phyloP scores from a whole-genome alignment of 169 alveolate genomes.

The Eimeria acervulina region DNA sequence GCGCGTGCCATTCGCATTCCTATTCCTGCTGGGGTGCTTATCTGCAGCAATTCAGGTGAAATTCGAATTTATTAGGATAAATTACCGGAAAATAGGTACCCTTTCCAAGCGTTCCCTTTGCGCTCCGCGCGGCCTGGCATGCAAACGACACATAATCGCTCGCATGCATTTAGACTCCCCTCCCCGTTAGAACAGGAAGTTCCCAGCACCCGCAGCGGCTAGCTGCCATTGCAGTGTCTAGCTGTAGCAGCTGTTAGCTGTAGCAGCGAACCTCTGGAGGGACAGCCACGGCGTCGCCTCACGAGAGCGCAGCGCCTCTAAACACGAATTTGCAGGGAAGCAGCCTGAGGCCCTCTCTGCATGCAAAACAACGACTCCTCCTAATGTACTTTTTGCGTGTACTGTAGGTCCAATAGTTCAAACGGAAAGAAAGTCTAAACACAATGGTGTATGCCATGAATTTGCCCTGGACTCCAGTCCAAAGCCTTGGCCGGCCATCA shows the following conservation, averaged over 20 bases:
- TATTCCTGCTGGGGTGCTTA: neutral
- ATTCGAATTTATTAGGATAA: neutral
- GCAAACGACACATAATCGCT: neutral
- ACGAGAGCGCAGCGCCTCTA: neutral
- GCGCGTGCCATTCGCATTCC: neutral
- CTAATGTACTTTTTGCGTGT: neutral
- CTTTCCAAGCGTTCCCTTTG: neutral
- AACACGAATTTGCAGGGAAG: neutral
- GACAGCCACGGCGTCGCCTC: neutral
- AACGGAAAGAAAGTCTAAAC: neutral
- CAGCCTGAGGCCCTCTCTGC: neutral
- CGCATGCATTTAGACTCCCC: neutral
- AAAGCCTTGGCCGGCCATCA: neutral
- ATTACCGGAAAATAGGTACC: neutral
- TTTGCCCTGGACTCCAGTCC: neutral
- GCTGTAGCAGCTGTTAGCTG: conserved; percentile 42
- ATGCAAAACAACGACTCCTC: neutral
- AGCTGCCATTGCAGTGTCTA: neutral
- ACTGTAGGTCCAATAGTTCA: neutral
- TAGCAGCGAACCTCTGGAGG: neutral
- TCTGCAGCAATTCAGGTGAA: neutral
- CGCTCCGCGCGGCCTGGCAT: conserved; percentile 19
- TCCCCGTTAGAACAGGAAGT: neutral
- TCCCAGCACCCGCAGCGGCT: neutral
- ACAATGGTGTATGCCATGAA: neutral